Evolutionary conservation across 352 stramenopile species (phyloP), one percentile per base, ranked within the genome.

Genomic region (Globisporangium echinulatum): DNA sequence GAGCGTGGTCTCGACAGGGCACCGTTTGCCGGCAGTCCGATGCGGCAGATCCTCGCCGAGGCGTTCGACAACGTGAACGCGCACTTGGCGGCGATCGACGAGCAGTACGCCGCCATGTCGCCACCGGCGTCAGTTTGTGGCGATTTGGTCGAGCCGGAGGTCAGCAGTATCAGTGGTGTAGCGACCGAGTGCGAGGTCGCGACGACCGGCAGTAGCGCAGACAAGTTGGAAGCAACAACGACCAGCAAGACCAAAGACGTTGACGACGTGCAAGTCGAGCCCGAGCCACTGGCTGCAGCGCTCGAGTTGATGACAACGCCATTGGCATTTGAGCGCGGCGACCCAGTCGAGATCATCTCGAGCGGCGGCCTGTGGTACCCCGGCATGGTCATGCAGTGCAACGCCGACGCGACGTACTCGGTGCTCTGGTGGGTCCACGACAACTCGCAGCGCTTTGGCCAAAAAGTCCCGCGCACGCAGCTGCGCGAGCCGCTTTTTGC

Each of bases 341-440:
- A 89, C 39, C 76, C 83, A 3, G 79, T 92, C 8, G 81, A 92
- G 61, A 73, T 89, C 9, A 40, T 71, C 7, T 72, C 81, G 43
- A 44, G 40, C 40, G 70, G 72, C 52, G 68, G 60, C 19, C 50
- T 81, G 50, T 92, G 82, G 82, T 88, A 86, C 50, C 75, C 71
- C 0, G 82, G 80, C 14, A 82, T 88, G 51, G 64, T 90, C 44
- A 67, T 90, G 50, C 72, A 88, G 42, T 70, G 68, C 52, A 88
- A 89, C 51, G 64, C 69, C 49, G 73, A 79, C 55, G 56, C 52
- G 5, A 82, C 71, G 14, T 92, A 92, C 69, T 86, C 83, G 49
- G 77, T 92, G 39, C 51, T 90, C 10, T 92, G 83, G 83, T 92
- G 83, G 80, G 79, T 87, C 63, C 72, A 85, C 38, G 77, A 89